These are phyloP conservation scores for Beauveria medogensis DNA, from an alignment of 2,329 filamentous ascomycete species.

Conservation along the genomic window DNA sequence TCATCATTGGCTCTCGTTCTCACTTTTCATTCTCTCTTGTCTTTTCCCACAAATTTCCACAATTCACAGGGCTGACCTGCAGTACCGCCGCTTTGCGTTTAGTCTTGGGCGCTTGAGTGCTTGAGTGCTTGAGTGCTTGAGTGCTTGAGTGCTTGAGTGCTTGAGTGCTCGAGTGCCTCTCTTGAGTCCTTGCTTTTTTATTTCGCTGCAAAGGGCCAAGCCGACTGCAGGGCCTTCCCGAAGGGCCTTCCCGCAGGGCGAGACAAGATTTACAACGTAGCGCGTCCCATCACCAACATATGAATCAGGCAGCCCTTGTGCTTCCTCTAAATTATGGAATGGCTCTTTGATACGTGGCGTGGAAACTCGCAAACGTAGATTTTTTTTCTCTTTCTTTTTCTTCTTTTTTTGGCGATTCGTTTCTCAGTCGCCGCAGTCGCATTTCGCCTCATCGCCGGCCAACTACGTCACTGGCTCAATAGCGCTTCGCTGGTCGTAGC, in stretches of 20 bases:
- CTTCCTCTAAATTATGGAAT: too few relatives aligned
- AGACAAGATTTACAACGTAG: neutral
- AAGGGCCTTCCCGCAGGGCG: neutral
- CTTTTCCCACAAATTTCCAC: too few relatives aligned
- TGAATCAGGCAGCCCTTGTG: too few relatives aligned
- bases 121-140: too few relatives aligned
- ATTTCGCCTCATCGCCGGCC: neutral
- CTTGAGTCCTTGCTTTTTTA: too few relatives aligned
- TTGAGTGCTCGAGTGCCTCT: too few relatives aligned
- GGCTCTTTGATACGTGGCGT: too few relatives aligned
- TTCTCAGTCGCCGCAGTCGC: neutral
- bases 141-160: neutral
- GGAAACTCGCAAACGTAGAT: too few relatives aligned
- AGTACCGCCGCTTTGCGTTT: neutral
- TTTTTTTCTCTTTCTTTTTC: too few relatives aligned
- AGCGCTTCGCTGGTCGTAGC: too few relatives aligned
- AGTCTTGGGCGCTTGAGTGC: neutral
- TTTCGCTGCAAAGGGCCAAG: neutral
- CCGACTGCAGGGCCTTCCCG: slow-evolving; percentile 2
- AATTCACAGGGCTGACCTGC: slow-evolving; percentile 4
- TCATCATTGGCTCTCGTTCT: neutral
- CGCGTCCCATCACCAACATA: neutral
- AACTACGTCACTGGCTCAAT: neutral
- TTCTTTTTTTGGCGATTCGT: too few relatives aligned
- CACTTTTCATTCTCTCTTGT: neutral